Percentiles rank a stretch among this genome's conserved stretches.
Conservation (phyloP, 768 basidiomycete genomes). For the Auriscalpium orientale region DNA sequence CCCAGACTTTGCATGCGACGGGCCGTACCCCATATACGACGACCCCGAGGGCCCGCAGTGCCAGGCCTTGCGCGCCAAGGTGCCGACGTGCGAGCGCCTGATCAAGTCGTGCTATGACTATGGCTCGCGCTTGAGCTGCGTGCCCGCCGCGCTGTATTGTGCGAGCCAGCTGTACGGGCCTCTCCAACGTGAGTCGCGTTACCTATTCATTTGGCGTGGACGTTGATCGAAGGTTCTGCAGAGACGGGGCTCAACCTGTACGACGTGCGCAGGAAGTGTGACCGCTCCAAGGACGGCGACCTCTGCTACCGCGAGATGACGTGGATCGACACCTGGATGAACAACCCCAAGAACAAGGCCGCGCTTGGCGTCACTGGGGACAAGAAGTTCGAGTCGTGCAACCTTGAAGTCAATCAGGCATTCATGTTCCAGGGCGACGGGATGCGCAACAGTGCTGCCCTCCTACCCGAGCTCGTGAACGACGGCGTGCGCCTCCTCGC, state of each 20-base stretch:
- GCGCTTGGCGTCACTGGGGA: conserved; percentile 64
- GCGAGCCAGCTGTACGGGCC: conserved; percentile 64
- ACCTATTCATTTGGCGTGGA: neutral
- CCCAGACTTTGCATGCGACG: conserved; percentile 77
- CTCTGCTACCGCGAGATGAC: conserved; percentile 74
- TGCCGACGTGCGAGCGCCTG: conserved; percentile 45
- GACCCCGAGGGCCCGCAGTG: conserved; percentile 43
- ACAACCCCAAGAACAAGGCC: conserved; percentile 67
- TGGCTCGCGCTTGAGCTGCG: conserved; percentile 36
- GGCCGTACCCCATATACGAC: conserved; percentile 75
- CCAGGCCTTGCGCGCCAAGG: conserved; percentile 35
- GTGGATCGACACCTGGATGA: conserved; percentile 89
- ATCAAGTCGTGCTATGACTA: conserved; percentile 42
- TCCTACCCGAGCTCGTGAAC: conserved; percentile 76
- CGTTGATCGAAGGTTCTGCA: conserved; percentile 18
- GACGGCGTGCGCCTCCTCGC: conserved; percentile 79
- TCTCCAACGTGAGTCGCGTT: conserved; percentile 49
- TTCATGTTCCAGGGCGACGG: conserved; percentile 82
- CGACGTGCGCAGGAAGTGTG: conserved; percentile 74
- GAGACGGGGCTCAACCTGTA: conserved; percentile 83
- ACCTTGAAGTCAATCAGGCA: conserved; percentile 70
- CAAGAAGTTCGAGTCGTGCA: conserved; percentile 62
- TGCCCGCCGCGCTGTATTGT: conserved; percentile 72
- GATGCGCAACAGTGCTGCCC: conserved; percentile 70
- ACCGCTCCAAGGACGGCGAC: conserved; percentile 55